Percentiles rank a stretch among this genome's conserved stretches.
phyloP scores from a whole-genome alignment of 2,329 filamentous ascomycete species.

The Phaeoacremonium minimum region DNA sequence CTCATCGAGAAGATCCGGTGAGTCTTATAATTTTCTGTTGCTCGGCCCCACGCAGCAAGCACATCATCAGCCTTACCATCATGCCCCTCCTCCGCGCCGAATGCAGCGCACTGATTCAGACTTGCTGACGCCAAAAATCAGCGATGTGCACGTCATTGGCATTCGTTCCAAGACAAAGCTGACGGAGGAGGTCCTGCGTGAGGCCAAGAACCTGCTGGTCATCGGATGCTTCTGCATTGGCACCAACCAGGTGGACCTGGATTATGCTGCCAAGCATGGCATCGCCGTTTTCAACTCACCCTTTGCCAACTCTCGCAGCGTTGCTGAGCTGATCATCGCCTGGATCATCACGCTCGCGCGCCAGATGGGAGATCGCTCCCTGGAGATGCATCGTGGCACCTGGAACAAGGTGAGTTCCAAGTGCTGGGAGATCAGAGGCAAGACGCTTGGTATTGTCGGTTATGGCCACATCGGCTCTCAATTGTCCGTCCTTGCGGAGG shows the following conservation, averaged over 20 bases:
- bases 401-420: slow-evolving; percentile 98
- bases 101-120: not conserved
- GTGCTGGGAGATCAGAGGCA: slow-evolving; percentile 98
- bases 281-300: slow-evolving; percentile 99
- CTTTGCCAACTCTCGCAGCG: slow-evolving; percentile 95
- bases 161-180: slow-evolving; percentile 98
- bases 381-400: slow-evolving; percentile 86
- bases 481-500: slow-evolving; percentile 88
- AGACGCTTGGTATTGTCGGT: slow-evolving; percentile 92
- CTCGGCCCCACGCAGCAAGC: slow-evolving; percentile 6
- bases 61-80: slow-evolving; percentile 2
- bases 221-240: slow-evolving; percentile 99
- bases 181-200: slow-evolving; percentile 74
- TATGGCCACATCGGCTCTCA: slow-evolving; percentile 98
- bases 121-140: slow-evolving; percentile 27
- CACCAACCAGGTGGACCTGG: slow-evolving; percentile 89
- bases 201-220: slow-evolving; percentile 92
- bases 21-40: slow-evolving; percentile 24
- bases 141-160: slow-evolving; percentile 93
- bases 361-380: slow-evolving; percentile 88
- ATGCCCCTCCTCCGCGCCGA: not conserved
- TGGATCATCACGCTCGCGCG: slow-evolving; percentile 91
- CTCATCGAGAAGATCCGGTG: slow-evolving; percentile 95
- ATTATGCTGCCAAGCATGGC: slow-evolving; percentile 76
- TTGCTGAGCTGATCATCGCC: slow-evolving; percentile 90